phyloP scores from a whole-genome alignment of 1,284 basidiomycete genomes.

The Moesziomyces antarcticus region DNA sequence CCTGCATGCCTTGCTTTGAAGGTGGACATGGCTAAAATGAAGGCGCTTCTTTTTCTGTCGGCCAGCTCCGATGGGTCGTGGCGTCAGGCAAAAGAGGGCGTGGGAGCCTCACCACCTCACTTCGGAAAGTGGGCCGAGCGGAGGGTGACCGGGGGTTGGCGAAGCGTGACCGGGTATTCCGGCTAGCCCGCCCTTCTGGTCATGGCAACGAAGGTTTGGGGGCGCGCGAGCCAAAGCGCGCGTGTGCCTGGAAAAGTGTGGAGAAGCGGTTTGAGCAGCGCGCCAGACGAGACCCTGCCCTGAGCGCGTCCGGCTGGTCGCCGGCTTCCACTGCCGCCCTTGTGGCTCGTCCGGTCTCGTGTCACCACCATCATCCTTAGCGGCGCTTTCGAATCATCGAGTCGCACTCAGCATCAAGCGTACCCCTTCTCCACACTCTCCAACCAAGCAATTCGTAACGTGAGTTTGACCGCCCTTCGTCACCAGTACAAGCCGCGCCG shows the following conservation, averaged over 20 bases:
- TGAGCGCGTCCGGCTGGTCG: neutral
- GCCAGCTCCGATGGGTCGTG: no score
- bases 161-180: conserved; percentile 33
- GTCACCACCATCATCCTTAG: neutral
- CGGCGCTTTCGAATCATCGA: no score
- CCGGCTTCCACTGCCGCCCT: neutral
- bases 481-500: no score
- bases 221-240: neutral
- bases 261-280: neutral
- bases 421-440: no score
- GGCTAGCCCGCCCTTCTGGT: conserved; percentile 8
- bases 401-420: no score
- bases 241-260: neutral
- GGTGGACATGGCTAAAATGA: no score
- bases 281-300: neutral
- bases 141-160: neutral
- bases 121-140: no score
- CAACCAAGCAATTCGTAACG: neutral
- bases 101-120: no score
- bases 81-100: no score
- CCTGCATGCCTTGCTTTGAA: no score
- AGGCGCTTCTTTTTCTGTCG: no score
- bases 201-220: neutral
- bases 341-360: no score
- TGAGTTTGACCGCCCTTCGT: neutral